Evolutionary conservation across 768 basidiomycete genomes (phyloP).

Genomic region (Suillus lakei): DNA sequence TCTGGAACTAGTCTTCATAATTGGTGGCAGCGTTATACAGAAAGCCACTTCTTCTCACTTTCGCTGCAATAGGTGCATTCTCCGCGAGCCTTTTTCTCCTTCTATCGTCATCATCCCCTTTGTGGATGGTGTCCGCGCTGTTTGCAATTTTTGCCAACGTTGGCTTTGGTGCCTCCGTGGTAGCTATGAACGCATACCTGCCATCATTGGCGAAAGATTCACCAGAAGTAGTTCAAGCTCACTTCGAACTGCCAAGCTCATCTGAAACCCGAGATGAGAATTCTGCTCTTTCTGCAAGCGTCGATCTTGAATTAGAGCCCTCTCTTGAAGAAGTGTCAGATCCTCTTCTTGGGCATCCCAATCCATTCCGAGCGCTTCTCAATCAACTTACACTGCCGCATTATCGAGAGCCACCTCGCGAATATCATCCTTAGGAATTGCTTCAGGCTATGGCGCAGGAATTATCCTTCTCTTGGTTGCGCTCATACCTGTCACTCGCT

Average conservation of each 20-base stretch:
- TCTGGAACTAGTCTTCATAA: constrained; percentile 4
- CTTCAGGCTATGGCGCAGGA: constrained; percentile 84
- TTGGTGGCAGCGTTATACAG: constrained; percentile 59
- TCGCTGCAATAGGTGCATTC: constrained; percentile 73
- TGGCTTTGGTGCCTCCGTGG: constrained; percentile 83
- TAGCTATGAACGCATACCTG: constrained; percentile 91
- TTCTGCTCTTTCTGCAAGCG: constrained; percentile 15
- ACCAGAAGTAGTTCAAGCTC: constrained; percentile 55
- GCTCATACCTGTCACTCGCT: constrained; percentile 73
- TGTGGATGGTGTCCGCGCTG: constrained; percentile 72
- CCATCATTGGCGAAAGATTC: constrained; percentile 72
- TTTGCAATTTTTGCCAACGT: constrained; percentile 83
- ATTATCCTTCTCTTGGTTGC: constrained; percentile 76
- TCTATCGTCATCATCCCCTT: constrained; percentile 68
- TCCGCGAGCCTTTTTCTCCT: constrained; percentile 73
- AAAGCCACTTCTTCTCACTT: constrained; percentile 75
- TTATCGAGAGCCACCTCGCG: constrained; percentile 79
- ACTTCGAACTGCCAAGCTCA: constrained; percentile 32
- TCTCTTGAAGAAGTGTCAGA: constrained; percentile 36
- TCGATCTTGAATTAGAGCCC: constrained; percentile 22
- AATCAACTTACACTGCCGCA: constrained; percentile 53
- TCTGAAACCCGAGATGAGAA: constrained; percentile 17
- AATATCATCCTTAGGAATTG: constrained; percentile 86
- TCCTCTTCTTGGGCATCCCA: constrained; percentile 39
- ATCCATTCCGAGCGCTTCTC: constrained; percentile 27